Evolutionary conservation across 345 rosid genomes (phyloP), one percentile per base, ranked within the genome.

Genomic region (Balakata baccata): DNA sequence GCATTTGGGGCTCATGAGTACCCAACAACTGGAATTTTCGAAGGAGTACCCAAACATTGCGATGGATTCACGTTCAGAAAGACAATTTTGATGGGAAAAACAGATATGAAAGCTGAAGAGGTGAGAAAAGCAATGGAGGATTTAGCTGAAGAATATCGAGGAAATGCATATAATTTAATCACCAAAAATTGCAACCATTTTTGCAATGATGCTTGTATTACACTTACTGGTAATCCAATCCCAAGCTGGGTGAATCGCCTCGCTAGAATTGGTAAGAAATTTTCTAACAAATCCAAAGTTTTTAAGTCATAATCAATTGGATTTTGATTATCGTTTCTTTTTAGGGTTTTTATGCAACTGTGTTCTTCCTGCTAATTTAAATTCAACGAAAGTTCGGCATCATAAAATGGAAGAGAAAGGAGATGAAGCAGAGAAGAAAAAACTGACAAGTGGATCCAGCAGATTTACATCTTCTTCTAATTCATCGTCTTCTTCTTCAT

Each of bases 171-270:
- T 71, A 89, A 93, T 81, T 81, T 93, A 67, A 96, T 96, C 61
- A 89, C 97, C 63, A 96, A 93, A 85, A 96, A 96, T 75, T 96
- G 98, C 75, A 96, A 96, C 83, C 99, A 96, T 84, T 96, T 96
- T 83, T 96, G 99, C 85, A 85, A 96, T 13, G 95, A 88, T 60
- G 94, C 91, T 68, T 93, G 98, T 75, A 47, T 93, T 52, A 85
- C 80, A 68, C 78, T 96, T 56, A 85, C 97, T 4, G 94, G 92
- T 25, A 96, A 91, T 79, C 90, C 92, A 20, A 92, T 96, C 66
- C 98, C 99, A 10, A 90, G 83, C 56, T 96, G 98, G 99, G 93
- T 96, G 76, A 96, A 96, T 75, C 96, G 98, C 0, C 96, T 96
- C 23, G 98, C 99, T 3, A 81, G 94, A 89, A 93, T 95, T 18